Percentiles rank a stretch among this genome's conserved stretches.
These are phyloP conservation scores for Dillenia turbinata DNA, from an alignment of 164 flowering plant genomes.

Conservation along the genomic window DNA sequence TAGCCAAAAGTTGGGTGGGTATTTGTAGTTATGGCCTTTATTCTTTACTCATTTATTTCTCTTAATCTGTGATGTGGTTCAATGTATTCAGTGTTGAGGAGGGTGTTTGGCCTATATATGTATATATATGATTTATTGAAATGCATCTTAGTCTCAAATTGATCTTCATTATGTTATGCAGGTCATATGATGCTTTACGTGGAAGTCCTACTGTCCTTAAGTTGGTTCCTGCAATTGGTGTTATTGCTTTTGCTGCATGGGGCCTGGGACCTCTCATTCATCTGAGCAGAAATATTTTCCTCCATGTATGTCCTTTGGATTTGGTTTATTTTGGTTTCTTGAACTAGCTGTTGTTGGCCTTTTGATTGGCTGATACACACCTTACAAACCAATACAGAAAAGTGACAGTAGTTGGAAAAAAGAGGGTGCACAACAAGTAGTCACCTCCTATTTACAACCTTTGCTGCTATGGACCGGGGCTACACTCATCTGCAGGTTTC, in stretches of 20 bases:
- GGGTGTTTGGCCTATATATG: too few relatives aligned
- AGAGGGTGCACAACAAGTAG: conserved; percentile 54
- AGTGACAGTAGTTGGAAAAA: conserved; percentile 72
- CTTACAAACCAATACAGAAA: conserved; percentile 37
- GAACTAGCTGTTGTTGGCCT: background rate
- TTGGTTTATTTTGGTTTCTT: too few relatives aligned
- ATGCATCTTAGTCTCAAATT: too few relatives aligned
- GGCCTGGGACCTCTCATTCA: conserved; percentile 77
- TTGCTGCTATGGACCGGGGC: conserved; percentile 86
- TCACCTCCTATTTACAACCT: conserved; percentile 74
- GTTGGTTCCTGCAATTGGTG: conserved; percentile 63
- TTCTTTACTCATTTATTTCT: too few relatives aligned
- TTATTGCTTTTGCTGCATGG: conserved; percentile 71
- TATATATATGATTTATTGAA: too few relatives aligned
- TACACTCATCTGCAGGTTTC: conserved; percentile 78
- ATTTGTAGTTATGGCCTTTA: too few relatives aligned
- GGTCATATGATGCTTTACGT: conserved; percentile 50
- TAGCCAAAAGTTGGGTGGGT: too few relatives aligned
- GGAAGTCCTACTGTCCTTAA: conserved; percentile 44
- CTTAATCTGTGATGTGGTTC: too few relatives aligned
- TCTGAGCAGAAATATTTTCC: conserved; percentile 45
- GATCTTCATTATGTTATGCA: conserved; percentile 19
- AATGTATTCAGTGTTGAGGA: too few relatives aligned
- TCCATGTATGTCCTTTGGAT: conserved; percentile 37
- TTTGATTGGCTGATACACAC: background rate